Evolutionary conservation across 2,329 filamentous ascomycete species (phyloP).

Genomic region (Aspergillus latus): DNA sequence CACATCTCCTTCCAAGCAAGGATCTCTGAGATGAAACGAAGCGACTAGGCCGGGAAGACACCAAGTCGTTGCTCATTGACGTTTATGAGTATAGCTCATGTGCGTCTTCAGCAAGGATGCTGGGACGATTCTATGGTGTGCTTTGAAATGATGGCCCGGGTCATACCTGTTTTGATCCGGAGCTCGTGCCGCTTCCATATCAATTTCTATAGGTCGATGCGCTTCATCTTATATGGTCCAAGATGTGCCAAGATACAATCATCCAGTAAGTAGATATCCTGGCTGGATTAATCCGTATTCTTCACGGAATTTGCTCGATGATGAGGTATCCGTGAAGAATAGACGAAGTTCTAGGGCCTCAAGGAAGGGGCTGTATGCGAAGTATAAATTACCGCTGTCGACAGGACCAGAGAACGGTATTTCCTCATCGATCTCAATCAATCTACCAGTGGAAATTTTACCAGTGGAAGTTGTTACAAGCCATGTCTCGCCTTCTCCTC

Average conservation of each 20-base stretch:
- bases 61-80: no score
- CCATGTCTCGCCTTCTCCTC: conserved; percentile 10
- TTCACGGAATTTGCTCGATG: background rate
- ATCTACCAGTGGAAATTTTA: background rate
- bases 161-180: conserved; percentile 8
- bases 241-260: conserved; percentile 3
- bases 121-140: background rate
- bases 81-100: no score
- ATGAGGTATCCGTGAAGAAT: conserved; percentile 7
- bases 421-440: background rate
- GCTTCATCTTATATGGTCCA: conserved; percentile 4
- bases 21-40: no score
- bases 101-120: background rate
- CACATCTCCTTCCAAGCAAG: no score
- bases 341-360: background rate
- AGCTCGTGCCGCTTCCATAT: background rate
- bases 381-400: background rate
- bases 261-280: background rate
- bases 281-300: conserved; percentile 1
- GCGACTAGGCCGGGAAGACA: no score
- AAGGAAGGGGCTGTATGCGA: background rate
- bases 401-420: background rate
- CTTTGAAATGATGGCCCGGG: background rate
- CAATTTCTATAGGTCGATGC: background rate
- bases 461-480: background rate